phyloP scores from a whole-genome alignment of 768 basidiomycete genomes.

The Crepidotus variabilis region DNA sequence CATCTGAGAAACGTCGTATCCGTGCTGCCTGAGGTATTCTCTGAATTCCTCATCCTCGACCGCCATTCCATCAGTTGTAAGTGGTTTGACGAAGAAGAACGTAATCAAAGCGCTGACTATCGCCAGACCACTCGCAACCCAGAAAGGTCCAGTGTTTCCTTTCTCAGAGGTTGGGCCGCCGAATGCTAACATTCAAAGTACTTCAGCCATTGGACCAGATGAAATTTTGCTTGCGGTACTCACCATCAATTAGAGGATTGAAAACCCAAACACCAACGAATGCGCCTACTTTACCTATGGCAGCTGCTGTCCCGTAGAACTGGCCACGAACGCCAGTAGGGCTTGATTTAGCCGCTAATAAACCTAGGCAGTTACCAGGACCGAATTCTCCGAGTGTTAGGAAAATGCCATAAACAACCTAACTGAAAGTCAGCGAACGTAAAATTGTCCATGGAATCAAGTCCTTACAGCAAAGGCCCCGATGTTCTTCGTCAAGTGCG shows the following conservation, averaged over 20 bases:
- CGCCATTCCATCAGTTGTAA: constrained; percentile 74
- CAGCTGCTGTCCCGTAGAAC: constrained; percentile 83
- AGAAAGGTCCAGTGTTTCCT: constrained; percentile 85
- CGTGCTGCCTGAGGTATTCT: constrained; percentile 71
- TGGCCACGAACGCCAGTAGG: constrained; percentile 87
- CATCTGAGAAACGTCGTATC: constrained; percentile 77
- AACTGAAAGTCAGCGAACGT: neutral
- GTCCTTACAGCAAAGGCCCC: constrained; percentile 67
- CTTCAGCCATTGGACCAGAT: constrained; percentile 6
- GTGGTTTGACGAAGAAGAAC: constrained; percentile 68
- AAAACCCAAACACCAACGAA: constrained; percentile 79
- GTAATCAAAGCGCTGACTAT: constrained; percentile 73
- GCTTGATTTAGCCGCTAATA: constrained; percentile 81
- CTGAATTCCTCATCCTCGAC: constrained; percentile 80
- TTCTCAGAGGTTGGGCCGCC: constrained; percentile 46
- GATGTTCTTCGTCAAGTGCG: constrained; percentile 54
- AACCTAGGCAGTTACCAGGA: constrained; percentile 82
- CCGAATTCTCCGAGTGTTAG: constrained; percentile 85
- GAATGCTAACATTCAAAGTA: constrained; percentile 43
- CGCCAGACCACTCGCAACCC: constrained; percentile 80
- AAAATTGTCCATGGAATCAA: neutral
- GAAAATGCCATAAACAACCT: constrained; percentile 91
- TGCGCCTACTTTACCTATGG: constrained; percentile 81
- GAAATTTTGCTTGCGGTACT: constrained; percentile 7
- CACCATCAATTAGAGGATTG: constrained; percentile 62